Percentiles rank a stretch among this genome's conserved stretches.
phyloP scores from a whole-genome alignment of 2,329 filamentous ascomycete genomes.

The Amesomyces nigricolor region DNA sequence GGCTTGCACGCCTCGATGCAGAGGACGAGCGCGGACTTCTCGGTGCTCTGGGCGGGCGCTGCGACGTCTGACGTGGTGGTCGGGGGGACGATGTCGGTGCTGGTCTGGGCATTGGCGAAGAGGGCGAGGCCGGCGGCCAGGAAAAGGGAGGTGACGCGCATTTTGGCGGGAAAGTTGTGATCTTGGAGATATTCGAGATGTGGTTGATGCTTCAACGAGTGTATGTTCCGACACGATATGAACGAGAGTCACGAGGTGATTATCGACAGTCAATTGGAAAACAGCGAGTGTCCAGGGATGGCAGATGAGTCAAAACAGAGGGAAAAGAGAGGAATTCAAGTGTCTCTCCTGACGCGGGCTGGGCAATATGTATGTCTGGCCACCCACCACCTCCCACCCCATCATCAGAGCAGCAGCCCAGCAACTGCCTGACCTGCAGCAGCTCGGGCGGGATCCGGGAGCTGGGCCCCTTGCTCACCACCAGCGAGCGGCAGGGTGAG shows the following conservation, averaged over 20 bases:
- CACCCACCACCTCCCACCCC: background rate
- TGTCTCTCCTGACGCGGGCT: conserved; percentile 10
- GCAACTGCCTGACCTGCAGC: conserved; percentile 4
- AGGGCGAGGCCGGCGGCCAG: conserved; percentile 46
- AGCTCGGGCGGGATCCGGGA: conserved; percentile 9
- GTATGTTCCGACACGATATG: conserved; percentile 3
- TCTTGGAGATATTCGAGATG: conserved; percentile 23
- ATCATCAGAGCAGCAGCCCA: background rate
- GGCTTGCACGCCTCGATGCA: conserved; percentile 43
- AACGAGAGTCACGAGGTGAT: background rate
- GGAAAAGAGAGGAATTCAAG: background rate
- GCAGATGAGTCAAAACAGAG: background rate
- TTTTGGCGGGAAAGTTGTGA: conserved; percentile 35
- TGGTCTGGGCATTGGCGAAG: conserved; percentile 42
- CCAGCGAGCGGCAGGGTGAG: conserved; percentile 3
- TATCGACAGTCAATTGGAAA: background rate
- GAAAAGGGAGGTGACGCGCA: conserved; percentile 52
- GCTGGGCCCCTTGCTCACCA: background rate
- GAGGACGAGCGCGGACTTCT: conserved; percentile 30
- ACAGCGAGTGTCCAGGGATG: conserved; percentile 4
- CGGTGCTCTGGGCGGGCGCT: conserved; percentile 34
- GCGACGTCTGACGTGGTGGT: conserved; percentile 23
- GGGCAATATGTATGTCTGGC: conserved; percentile 8
- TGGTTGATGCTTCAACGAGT: conserved; percentile 11
- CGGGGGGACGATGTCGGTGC: conserved; percentile 22